Base-by-base conservation (phyloP, 257 asterid species). In the Lycium ferocissimum region DNA sequence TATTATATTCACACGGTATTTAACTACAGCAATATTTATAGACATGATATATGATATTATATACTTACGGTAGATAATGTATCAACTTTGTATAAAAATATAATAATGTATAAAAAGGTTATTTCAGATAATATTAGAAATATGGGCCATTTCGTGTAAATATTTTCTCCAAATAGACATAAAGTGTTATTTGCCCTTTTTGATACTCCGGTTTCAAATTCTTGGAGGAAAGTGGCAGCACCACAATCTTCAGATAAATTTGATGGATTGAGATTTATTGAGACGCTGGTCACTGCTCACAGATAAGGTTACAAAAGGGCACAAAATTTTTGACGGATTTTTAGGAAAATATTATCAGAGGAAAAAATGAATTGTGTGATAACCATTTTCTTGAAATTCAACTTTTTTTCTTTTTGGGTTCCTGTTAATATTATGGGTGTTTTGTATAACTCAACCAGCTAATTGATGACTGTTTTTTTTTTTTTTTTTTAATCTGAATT, bases 261-360 rank as follows among this genome's bases (percentile, higher is more conserved):
- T 76, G 86, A 84, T 61, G 86, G 86, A 62, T 76, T 84, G 63
- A 84, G 83, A 45, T 84, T 84, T 67, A 84, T 84, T 58, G 86
- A 84, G 45, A 84, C 86, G 5, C 51, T 84, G 62, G 57, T 84
- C 3, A 84, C 86, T 17, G 86, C 79, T 76, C 86, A 84, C 43
- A 61, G 86, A 84, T 84, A 63, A 84, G 43, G n/a, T n/a, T 7
- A 49, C 22, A 6, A 26, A 13, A 7, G 12, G 35, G 7, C 72
- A 22, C 8, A 12, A 20, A 13, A 3, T 12, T 76, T 73, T 76
- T 76, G 81, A 14, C 81, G 17, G 62, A 49, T 75, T 47, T 12
- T 9, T 47, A 53, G 59, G 40, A 11, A 71, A 18, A 66, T 66
- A 66, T 66, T n/a, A 20, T 73, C 80, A 38, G 79, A 71, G 79